Conservation (phyloP, 768 basidiomycete genomes). For the Coprinopsis marcescibilis region DNA sequence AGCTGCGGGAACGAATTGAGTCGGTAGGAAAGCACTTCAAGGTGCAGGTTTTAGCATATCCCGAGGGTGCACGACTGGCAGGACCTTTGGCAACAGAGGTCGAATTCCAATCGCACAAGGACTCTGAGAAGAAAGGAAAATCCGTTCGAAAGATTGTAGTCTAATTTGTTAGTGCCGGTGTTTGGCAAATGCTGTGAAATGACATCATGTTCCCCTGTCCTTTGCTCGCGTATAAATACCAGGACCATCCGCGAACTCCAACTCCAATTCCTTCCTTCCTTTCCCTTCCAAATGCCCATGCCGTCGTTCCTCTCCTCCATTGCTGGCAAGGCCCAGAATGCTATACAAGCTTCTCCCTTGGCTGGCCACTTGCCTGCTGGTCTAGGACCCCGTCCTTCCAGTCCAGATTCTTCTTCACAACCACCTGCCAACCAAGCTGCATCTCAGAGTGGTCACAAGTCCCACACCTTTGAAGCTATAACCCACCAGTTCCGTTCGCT, state of each 20-base stretch:
- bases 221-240: slow-evolving; percentile 14
- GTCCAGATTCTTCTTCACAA: slow-evolving; percentile 32
- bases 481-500: slow-evolving; percentile 69
- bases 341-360: slow-evolving; percentile 57
- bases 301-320: slow-evolving; percentile 59
- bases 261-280: slow-evolving; percentile 13
- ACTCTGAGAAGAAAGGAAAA: slow-evolving; percentile 93
- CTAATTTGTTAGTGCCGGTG: slow-evolving; percentile 32
- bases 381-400: slow-evolving; percentile 28
- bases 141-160: slow-evolving; percentile 72
- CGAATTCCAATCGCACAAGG: slow-evolving; percentile 91
- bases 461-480: slow-evolving; percentile 52
- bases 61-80: slow-evolving; percentile 64
- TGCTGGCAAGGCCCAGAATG: slow-evolving; percentile 73
- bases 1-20: slow-evolving; percentile 74
- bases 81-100: slow-evolving; percentile 93
- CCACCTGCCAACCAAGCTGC: slow-evolving; percentile 40
- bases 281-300: slow-evolving; percentile 42
- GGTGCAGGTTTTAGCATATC: slow-evolving; percentile 77
- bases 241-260: slow-evolving; percentile 9
- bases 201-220: slow-evolving; percentile 14
- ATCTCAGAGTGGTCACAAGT: slow-evolving; percentile 40
- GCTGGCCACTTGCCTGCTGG: slow-evolving; percentile 44
- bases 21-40: slow-evolving; percentile 90
- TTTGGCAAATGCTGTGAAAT: slow-evolving; percentile 22